Evolutionary conservation across 495 filamentous ascomycete genomes (phyloP).

Genomic region (Aspergillus baeticus): DNA sequence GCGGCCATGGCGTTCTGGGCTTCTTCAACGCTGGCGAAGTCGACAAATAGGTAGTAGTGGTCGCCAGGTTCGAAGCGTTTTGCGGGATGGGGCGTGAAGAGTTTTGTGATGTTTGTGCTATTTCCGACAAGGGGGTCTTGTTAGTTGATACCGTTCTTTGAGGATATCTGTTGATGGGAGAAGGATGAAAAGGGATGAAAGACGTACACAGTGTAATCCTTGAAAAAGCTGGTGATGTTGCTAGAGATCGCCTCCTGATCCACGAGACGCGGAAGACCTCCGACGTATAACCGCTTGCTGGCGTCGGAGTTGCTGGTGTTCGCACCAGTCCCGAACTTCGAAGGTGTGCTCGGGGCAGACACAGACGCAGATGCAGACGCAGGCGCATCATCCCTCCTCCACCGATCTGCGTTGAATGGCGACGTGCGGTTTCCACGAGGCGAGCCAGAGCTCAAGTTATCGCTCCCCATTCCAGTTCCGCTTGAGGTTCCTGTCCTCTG

Average conservation of each 20-base stretch:
- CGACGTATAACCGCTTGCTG: slow-evolving; percentile 60
- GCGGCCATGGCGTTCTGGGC: slow-evolving; percentile 48
- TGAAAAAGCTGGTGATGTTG: slow-evolving; percentile 59
- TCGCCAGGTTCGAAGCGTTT: slow-evolving; percentile 52
- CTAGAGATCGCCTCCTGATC: slow-evolving; percentile 52
- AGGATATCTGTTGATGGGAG: neutral
- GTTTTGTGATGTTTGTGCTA: slow-evolving; percentile 60
- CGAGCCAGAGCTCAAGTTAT: slow-evolving; percentile 3
- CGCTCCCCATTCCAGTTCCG: neutral
- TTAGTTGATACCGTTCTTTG: no score
- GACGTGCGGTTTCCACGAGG: slow-evolving; percentile 20
- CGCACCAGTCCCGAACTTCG: neutral
- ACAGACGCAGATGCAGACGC: slow-evolving; percentile 4
- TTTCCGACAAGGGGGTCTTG: neutral
- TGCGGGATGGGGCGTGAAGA: slow-evolving; percentile 57
- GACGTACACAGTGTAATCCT: slow-evolving; percentile 51
- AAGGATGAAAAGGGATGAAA: neutral
- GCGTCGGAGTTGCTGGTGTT: slow-evolving; percentile 34
- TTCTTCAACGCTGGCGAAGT: slow-evolving; percentile 56
- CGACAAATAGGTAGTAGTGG: slow-evolving; percentile 69
- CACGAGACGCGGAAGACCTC: slow-evolving; percentile 58
- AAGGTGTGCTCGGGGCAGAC: neutral
- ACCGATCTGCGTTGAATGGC: slow-evolving; percentile 35
- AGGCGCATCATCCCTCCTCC: slow-evolving; percentile 31
- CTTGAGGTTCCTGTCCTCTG: neutral